Conservation (phyloP, 2,329 filamentous ascomycete genomes). For the Talaromyces islandicus region DNA sequence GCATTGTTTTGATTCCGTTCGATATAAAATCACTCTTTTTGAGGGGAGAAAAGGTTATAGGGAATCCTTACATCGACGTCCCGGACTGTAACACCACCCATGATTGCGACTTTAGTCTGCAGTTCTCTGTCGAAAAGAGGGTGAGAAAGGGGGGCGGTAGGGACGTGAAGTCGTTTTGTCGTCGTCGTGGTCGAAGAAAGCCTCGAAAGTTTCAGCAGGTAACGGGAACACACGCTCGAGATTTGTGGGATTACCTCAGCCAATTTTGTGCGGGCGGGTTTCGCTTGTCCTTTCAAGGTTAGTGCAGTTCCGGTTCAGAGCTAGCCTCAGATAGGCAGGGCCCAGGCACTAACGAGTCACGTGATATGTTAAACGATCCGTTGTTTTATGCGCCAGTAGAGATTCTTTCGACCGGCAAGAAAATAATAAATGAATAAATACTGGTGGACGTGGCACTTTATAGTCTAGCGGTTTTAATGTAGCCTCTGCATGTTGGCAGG, state of each 20-base stretch:
- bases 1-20: background rate
- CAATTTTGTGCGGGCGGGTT: conserved; percentile 21
- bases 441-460: background rate
- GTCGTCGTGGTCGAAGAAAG: conserved; percentile 34
- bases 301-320: conserved; percentile 34
- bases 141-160: conserved; percentile 25
- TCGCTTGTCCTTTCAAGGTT: conserved; percentile 38
- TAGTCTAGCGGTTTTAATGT: background rate
- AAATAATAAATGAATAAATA: background rate
- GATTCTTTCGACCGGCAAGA: background rate
- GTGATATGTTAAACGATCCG: background rate
- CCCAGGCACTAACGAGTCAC: conserved; percentile 7
- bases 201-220: background rate
- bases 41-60: conserved; percentile 14
- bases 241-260: conserved; percentile 13
- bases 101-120: conserved; percentile 45
- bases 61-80: conserved; percentile 55
- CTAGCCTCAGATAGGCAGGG: conserved; percentile 6
- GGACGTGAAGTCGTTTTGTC: conserved; percentile 18
- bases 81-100: conserved; percentile 62
- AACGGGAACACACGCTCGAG: conserved; percentile 3
- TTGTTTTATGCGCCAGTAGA: too few species aligned
- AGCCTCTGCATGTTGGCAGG: background rate
- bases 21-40: background rate
- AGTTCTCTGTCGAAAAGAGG: conserved; percentile 15